A percentile compares a stretch with the other conserved stretches of the same genome.
Evolutionary conservation across 2,329 filamentous ascomycete genomes (phyloP).

Genomic region (Colletotrichum eleusines): DNA sequence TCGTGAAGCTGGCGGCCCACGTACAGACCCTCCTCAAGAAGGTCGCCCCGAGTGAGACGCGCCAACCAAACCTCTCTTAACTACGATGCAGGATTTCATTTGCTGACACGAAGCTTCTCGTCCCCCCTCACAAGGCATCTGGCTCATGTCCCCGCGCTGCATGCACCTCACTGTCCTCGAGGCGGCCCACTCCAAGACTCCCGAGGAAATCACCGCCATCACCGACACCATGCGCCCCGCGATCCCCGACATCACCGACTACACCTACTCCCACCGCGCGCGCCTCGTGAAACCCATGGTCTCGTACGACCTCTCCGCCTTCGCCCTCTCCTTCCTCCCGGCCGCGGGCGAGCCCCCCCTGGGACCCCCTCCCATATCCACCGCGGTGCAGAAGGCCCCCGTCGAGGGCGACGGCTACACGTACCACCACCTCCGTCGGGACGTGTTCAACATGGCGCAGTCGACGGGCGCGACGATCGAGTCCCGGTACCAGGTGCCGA

Average conservation of each 20-base stretch:
- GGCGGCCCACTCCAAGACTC: conserved; percentile 82
- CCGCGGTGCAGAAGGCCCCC: conserved; percentile 51
- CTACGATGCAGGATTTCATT: background rate
- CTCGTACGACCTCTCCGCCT: conserved; percentile 85
- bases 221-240: conserved; percentile 67
- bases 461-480: conserved; percentile 76
- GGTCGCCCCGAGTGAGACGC: conserved; percentile 75
- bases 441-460: conserved; percentile 74
- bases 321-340: conserved; percentile 89
- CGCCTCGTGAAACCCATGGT: conserved; percentile 85
- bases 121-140: conserved; percentile 69
- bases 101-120: background rate
- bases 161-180: conserved; percentile 91
- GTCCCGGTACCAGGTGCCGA: conserved; percentile 88
- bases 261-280: conserved; percentile 74
- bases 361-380: conserved; percentile 55
- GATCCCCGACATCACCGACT: conserved; percentile 72
- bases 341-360: conserved; percentile 71
- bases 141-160: conserved; percentile 83
- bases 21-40: conserved; percentile 76
- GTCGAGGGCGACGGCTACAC: conserved; percentile 76
- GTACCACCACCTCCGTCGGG: conserved; percentile 90
- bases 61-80: background rate
- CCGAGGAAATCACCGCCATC: conserved; percentile 74
- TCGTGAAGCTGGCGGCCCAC: conserved; percentile 74